Evolutionary conservation across 441 rosid genomes (phyloP).

Genomic region (Dalechampia spathulata): DNA sequence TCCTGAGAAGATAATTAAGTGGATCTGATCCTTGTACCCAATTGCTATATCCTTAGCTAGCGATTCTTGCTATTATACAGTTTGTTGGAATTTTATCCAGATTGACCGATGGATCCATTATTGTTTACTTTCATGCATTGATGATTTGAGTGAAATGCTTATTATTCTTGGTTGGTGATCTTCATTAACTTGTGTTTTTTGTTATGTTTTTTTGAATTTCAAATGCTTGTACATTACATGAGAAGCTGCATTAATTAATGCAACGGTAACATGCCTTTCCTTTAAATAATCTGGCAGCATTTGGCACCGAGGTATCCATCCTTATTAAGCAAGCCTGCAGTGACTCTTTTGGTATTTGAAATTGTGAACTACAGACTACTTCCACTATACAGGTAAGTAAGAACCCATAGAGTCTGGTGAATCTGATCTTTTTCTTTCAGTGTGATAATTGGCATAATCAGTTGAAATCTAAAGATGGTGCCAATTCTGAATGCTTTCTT

Average conservation of each 20-base stretch:
- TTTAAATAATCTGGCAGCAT: conserved; percentile 48
- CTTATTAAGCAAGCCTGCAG: conserved; percentile 84
- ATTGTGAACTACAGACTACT: conserved; percentile 88
- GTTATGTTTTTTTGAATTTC: conserved; percentile 11
- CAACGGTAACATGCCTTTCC: conserved; percentile 14
- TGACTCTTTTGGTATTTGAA: conserved; percentile 87
- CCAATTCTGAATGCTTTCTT: conserved; percentile 5
- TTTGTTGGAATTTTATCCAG: neutral
- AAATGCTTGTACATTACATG: neutral
- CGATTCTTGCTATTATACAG: neutral
- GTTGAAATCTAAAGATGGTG: neutral
- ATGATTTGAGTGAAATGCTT: neutral
- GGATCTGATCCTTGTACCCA: too few species aligned
- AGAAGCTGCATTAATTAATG: conserved; percentile 2
- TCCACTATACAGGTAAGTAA: conserved; percentile 99
- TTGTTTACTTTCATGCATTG: neutral
- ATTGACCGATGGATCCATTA: neutral
- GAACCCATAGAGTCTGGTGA: conserved; percentile 8
- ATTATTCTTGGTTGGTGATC: too few species aligned
- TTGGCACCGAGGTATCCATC: conserved; percentile 86
- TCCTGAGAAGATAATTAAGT: neutral
- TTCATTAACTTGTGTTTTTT: neutral
- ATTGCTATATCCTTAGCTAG: neutral
- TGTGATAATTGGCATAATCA: neutral
- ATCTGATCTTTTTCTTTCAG: conserved; percentile 9